A percentile compares a stretch with the other conserved stretches of the same genome.
Evolutionary conservation across 352 stramenopile species (phyloP).

Genomic region (Aphanomyces euteiches): DNA sequence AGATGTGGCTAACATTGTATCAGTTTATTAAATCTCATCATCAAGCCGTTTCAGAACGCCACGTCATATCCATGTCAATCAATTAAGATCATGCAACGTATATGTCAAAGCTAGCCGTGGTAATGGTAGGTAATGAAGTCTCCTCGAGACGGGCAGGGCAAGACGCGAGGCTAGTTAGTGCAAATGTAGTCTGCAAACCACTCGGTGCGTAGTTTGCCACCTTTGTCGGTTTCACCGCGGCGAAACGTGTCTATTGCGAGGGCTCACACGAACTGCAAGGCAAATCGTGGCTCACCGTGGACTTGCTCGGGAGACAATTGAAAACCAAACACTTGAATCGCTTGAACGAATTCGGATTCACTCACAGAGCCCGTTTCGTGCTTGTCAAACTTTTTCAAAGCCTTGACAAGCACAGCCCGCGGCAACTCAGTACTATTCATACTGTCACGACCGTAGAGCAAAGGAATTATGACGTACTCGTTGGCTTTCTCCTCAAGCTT

Average conservation of each 20-base stretch:
- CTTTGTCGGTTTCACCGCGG: constrained; percentile 3
- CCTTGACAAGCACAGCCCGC: constrained; percentile 12
- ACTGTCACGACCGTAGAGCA: not conserved
- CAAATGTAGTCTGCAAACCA: constrained; percentile 30
- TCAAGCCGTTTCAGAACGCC: not conserved
- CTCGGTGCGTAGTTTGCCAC: not conserved
- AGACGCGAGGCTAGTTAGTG: not conserved
- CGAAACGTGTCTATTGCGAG: constrained; percentile 10
- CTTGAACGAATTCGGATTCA: constrained; percentile 11
- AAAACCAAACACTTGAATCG: constrained; percentile 17
- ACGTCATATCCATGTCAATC: too few species aligned
- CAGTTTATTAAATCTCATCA: not conserved
- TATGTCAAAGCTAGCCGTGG: too few species aligned
- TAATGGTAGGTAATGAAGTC: too few species aligned
- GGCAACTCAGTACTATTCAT: constrained; percentile 11
- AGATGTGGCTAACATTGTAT: not conserved
- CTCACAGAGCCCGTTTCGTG: constrained; percentile 18
- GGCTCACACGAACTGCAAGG: not conserved
- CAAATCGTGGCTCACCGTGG: not conserved
- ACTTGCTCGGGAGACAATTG: constrained; percentile 4
- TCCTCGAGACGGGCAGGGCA: too few species aligned
- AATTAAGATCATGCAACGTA: too few species aligned
- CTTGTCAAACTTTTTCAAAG: constrained; percentile 22
- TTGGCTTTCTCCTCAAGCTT: constrained; percentile 25
- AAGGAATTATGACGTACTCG: constrained; percentile 9